These are phyloP conservation scores for Suillus ampliporus DNA, from an alignment of 768 basidiomycete species.

Conservation along the genomic window DNA sequence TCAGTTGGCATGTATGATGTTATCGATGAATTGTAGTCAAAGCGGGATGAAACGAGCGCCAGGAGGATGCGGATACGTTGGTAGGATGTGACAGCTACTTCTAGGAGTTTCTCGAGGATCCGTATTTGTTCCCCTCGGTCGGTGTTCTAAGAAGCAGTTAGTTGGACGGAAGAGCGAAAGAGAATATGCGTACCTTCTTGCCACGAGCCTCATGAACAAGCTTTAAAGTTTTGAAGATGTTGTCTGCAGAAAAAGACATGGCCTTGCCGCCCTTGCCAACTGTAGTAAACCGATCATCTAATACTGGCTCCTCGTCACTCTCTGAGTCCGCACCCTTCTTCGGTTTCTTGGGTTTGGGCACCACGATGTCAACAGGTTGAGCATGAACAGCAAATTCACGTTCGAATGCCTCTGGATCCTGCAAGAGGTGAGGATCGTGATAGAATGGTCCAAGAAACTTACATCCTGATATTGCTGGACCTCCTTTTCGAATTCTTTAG, in stretches of 20 bases:
- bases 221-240: constrained; percentile 91
- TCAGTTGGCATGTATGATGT: constrained; percentile 91
- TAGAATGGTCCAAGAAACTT: constrained; percentile 25
- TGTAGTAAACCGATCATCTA: constrained; percentile 79
- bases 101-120: constrained; percentile 84
- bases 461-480: constrained; percentile 83
- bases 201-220: constrained; percentile 93
- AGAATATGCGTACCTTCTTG: constrained; percentile 74
- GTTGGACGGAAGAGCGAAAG: neutral
- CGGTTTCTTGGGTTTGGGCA: constrained; percentile 43
- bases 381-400: constrained; percentile 67
- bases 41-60: constrained; percentile 91
- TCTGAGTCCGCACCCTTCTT: constrained; percentile 40
- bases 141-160: constrained; percentile 72
- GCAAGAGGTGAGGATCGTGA: constrained; percentile 10
- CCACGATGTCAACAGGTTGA: constrained; percentile 49
- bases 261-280: constrained; percentile 91
- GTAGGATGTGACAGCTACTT: constrained; percentile 86
- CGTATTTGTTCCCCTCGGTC: constrained; percentile 94
- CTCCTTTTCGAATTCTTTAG: constrained; percentile 87
- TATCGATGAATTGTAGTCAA: constrained; percentile 93
- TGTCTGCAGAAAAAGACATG: constrained; percentile 81
- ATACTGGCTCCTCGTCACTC: constrained; percentile 46
- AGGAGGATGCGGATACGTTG: constrained; percentile 94
- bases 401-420: constrained; percentile 93